These are phyloP conservation scores for Leccinum fuscescens DNA, from an alignment of 1,284 basidiomycete species.

Conservation along the genomic window DNA sequence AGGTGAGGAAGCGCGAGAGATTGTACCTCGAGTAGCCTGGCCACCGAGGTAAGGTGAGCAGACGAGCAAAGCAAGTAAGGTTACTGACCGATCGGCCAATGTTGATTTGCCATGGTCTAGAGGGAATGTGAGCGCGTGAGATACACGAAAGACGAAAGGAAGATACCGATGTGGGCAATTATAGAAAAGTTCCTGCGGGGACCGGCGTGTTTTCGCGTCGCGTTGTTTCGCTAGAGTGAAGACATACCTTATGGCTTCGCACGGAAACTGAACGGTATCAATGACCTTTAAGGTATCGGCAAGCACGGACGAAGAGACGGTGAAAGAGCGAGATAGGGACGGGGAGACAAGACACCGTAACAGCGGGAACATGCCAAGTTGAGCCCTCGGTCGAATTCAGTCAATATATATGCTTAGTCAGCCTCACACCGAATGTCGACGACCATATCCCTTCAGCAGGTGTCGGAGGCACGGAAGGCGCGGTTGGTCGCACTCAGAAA, in stretches of 20 bases:
- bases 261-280: constrained; percentile 69
- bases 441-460: constrained; percentile 78
- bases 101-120: constrained; percentile 91
- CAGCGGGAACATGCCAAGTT: constrained; percentile 34
- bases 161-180: constrained; percentile 85
- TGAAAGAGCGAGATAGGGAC: constrained; percentile 29
- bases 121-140: constrained; percentile 11
- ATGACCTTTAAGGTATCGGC: constrained; percentile 35
- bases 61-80: background rate
- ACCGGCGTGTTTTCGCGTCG: background rate
- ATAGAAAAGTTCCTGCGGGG: constrained; percentile 83
- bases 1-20: background rate
- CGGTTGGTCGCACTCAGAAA: constrained; percentile 80
- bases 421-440: constrained; percentile 6
- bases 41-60: constrained; percentile 5
- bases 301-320: constrained; percentile 27
- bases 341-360: constrained; percentile 35
- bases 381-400: background rate
- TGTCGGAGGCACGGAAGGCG: constrained; percentile 82
- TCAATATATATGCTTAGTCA: constrained; percentile 29
- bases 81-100: constrained; percentile 75
- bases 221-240: background rate
- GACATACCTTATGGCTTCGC: constrained; percentile 70
- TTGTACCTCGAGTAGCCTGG: constrained; percentile 67
- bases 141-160: background rate